Percentiles rank a stretch among this genome's conserved stretches.
These are phyloP conservation scores for Colletotrichum caudatum DNA, from an alignment of 2,329 filamentous ascomycete genomes.

Conservation along the genomic window DNA sequence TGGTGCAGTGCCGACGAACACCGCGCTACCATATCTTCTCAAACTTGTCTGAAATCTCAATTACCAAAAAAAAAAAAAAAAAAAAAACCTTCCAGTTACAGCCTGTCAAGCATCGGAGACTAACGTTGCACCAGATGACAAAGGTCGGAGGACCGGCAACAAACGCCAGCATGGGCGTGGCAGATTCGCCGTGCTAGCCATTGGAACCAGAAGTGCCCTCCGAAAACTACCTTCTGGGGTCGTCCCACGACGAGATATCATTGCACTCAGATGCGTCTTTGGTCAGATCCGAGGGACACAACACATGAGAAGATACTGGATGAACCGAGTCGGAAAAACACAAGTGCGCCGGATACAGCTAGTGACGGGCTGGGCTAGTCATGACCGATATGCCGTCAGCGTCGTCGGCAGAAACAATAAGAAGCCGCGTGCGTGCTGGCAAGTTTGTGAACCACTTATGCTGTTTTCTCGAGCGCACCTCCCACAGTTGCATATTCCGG, in stretches of 20 bases:
- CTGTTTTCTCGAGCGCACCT: not conserved
- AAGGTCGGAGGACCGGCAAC: not conserved
- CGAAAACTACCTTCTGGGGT: not conserved
- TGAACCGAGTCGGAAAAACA: constrained; percentile 20
- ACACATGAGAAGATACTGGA: constrained; percentile 20
- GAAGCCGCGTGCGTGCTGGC: constrained; percentile 18
- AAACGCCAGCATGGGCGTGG: not conserved
- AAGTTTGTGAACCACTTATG: constrained; percentile 21
- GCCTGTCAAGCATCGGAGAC: not conserved
- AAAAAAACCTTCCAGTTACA: not conserved
- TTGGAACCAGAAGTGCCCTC: not conserved
- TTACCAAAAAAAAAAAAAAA: no score
- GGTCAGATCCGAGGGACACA: not conserved
- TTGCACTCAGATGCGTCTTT: not conserved
- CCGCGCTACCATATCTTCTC: constrained; percentile 77
- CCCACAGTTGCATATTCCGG: not conserved
- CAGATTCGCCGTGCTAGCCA: not conserved
- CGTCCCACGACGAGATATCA: not conserved
- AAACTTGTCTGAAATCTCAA: constrained; percentile 64
- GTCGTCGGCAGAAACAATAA: constrained; percentile 23
- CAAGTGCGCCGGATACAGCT: constrained; percentile 3
- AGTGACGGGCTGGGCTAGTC: constrained; percentile 1
- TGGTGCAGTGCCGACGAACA: constrained; percentile 68
- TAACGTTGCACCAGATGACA: not conserved
- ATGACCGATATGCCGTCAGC: constrained; percentile 8